Percentiles rank a stretch among this genome's conserved stretches.
Conservation (phyloP, 192 early-diverging fungal genomes). For the Coemansia sp. region DNA sequence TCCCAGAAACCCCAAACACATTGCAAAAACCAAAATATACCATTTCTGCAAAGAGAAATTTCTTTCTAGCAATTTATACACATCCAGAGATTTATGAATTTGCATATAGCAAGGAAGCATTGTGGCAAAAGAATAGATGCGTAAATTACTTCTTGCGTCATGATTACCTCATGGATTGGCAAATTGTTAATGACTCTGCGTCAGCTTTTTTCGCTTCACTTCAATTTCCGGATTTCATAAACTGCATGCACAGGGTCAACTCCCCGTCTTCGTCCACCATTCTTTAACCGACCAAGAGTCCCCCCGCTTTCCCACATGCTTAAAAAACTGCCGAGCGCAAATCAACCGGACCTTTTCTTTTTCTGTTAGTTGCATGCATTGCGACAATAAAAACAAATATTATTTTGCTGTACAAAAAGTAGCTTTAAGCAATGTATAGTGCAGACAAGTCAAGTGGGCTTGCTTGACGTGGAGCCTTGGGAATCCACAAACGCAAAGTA, state of each 20-base stretch:
- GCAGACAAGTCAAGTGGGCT: conserved; percentile 1
- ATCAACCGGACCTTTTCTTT: conserved; percentile 4
- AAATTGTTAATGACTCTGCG: neutral
- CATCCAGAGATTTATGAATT: too few relatives aligned
- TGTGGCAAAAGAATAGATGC: too few relatives aligned
- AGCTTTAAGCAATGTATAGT: neutral
- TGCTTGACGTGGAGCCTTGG: conserved; percentile 11
- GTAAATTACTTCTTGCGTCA: conserved; percentile 2
- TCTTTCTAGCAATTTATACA: neutral
- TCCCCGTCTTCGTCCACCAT: neutral
- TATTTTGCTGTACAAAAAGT: neutral
- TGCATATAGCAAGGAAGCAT: too few relatives aligned
- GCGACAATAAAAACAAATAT: neutral
- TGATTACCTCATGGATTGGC: conserved; percentile 2
- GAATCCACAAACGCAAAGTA: conserved; percentile 40
- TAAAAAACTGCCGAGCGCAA: neutral
- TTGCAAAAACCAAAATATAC: too few relatives aligned
- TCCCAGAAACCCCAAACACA: too few relatives aligned
- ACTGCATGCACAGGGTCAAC: neutral
- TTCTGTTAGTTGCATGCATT: neutral
- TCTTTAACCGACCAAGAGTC: neutral
- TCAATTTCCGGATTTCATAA: conserved; percentile 2
- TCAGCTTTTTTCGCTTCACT: neutral
- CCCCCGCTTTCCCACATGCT: neutral
- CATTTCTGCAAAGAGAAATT: neutral